Evolutionary conservation across 768 basidiomycete genomes (phyloP).

Genomic region (Neoboletus brunneissimus): DNA sequence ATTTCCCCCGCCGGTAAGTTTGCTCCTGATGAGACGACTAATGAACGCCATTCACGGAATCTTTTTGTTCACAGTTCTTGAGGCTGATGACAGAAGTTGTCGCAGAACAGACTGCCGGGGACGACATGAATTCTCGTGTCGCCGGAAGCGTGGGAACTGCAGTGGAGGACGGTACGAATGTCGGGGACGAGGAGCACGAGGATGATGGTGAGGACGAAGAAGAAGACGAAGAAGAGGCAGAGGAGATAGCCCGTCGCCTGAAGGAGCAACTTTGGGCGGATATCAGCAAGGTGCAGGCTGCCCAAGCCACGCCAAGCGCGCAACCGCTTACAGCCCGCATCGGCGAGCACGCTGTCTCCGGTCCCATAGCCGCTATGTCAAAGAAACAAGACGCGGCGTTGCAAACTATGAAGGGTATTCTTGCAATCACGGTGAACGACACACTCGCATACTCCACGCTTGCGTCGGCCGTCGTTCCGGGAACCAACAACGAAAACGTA

Average conservation of each 20-base stretch:
- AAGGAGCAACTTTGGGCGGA: conserved; percentile 80
- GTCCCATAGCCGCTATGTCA: conserved; percentile 17
- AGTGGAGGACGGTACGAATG: conserved; percentile 31
- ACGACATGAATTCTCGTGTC: background rate
- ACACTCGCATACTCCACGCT: conserved; percentile 54
- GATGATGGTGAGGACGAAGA: conserved; percentile 59
- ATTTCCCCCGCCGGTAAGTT: conserved; percentile 12
- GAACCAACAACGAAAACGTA: conserved; percentile 43
- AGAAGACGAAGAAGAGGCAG: conserved; percentile 56
- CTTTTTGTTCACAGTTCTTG: conserved; percentile 1
- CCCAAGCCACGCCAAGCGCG: conserved; percentile 27
- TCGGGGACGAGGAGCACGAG: conserved; percentile 43
- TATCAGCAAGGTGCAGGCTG: conserved; percentile 60
- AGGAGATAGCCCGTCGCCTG: conserved; percentile 68
- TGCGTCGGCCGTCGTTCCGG: conserved; percentile 48
- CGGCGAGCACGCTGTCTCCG: conserved; percentile 10
- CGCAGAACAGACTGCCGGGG: conserved; percentile 4
- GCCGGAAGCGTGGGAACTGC: background rate
- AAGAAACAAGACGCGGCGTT: conserved; percentile 58
- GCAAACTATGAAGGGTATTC: conserved; percentile 61
- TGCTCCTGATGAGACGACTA: conserved; percentile 1
- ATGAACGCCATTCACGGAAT: conserved; percentile 7
- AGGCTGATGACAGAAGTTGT: conserved; percentile 15
- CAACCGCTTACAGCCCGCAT: conserved; percentile 3
- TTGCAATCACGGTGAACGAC: conserved; percentile 57